Evolutionary conservation across 768 basidiomycete genomes (phyloP), one percentile per base, ranked within the genome.

Genomic region (Tricholoma sp.): DNA sequence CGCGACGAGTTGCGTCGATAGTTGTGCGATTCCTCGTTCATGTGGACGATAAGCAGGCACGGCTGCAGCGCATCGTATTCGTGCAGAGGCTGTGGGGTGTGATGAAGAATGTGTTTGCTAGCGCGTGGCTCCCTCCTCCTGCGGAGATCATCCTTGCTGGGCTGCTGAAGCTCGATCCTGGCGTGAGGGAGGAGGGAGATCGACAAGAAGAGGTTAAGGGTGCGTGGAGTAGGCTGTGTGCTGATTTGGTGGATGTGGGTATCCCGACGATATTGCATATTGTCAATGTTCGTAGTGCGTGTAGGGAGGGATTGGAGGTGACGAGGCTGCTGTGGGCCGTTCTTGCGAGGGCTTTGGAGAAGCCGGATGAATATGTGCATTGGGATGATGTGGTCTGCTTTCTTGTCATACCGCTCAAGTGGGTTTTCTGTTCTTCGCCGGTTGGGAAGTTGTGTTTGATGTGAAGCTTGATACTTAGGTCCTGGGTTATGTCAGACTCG

Each of bases 401-500:
- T 55, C 71, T 86, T 17, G 63, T 67, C 0, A 69, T 80, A 51
- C 80, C 84, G 1, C 64, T 82, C 48, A 68, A 75, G 84, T 85
- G 51, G 57, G 70, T 61, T 13, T 39, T 48, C 18, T 31, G 8
- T 18, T 52, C 47, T n/a, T 8, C 42, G 41, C 41, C 29, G 18
- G 1, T 11, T 37, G 42, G 4, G n/a, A 48, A 45, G 24, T 3
- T 54, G 36, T 53, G 49, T 34, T 36, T 36, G 54, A 48, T 55
- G 48, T 39, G 53, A 61, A 48, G 48, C n/a, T n/a, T n/a, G n/a
- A n/a, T n/a, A n/a, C n/a, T n/a, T n/a, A 85, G 84, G 47, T 58
- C 61, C 10, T 82, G 84, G 80, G 59, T 58, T 7, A 68, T 83
- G 66, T 76, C 72, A 0, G 64, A 71, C 6, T 50, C 60, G 1